Percentiles rank a stretch among this genome's conserved stretches.
These are phyloP conservation scores for Boletus rufocinnamomeus DNA, from an alignment of 768 basidiomycete genomes.

Conservation along the genomic window DNA sequence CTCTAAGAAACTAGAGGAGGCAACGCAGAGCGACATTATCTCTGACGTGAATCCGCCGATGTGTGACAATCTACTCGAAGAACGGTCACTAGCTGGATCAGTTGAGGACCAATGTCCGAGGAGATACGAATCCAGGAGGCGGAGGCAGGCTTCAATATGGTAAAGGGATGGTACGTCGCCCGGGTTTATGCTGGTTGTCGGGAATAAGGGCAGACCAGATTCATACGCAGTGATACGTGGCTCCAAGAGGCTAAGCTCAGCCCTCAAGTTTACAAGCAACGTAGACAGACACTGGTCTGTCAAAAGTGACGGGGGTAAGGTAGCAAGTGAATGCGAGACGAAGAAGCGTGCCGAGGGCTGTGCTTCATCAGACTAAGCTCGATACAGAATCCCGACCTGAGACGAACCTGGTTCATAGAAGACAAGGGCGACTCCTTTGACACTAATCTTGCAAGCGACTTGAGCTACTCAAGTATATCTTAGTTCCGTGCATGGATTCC, in stretches of 20 bases:
- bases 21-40: slow-evolving; percentile 53
- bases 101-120: slow-evolving; percentile 53
- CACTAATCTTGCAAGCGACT: slow-evolving; percentile 37
- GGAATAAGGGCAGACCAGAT: slow-evolving; percentile 43
- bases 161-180: slow-evolving; percentile 40
- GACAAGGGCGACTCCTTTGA: slow-evolving; percentile 37
- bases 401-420: slow-evolving; percentile 21
- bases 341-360: slow-evolving; percentile 60
- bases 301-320: slow-evolving; percentile 50
- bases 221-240: slow-evolving; percentile 41
- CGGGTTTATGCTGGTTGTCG: slow-evolving; percentile 20
- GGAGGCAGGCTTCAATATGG: slow-evolving; percentile 56
- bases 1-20: slow-evolving; percentile 42
- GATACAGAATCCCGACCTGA: neutral
- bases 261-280: slow-evolving; percentile 35
- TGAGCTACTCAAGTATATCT: slow-evolving; percentile 33
- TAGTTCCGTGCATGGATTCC: slow-evolving; percentile 1
- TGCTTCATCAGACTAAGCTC: slow-evolving; percentile 8
- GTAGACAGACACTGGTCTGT: slow-evolving; percentile 29
- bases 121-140: slow-evolving; percentile 63
- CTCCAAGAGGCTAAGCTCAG: slow-evolving; percentile 43
- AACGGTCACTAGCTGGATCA: slow-evolving; percentile 16
- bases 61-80: slow-evolving; percentile 11
- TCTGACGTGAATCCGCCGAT: slow-evolving; percentile 41
- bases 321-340: slow-evolving; percentile 49